These are phyloP conservation scores for Xylaria nigripes DNA, from an alignment of 495 filamentous ascomycete species.

Conservation along the genomic window DNA sequence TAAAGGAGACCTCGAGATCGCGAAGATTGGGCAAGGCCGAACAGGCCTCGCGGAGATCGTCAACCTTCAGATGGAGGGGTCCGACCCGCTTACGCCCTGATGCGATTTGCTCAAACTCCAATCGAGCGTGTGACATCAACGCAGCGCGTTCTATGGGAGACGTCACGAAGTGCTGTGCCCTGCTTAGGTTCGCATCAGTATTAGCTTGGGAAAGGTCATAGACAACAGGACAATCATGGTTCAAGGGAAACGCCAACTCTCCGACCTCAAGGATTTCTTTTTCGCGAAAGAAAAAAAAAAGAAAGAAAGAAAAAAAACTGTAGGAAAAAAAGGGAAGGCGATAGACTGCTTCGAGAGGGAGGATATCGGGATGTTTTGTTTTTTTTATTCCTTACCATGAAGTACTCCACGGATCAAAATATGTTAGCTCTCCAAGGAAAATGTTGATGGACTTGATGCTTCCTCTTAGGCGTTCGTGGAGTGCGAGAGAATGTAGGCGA, in stretches of 20 bases:
- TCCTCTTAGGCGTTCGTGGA: conserved; percentile 33
- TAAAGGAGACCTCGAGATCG: conserved; percentile 36
- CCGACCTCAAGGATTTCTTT: not conserved
- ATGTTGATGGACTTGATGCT: conserved; percentile 36
- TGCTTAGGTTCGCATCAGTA: conserved; percentile 4
- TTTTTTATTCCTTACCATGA: conserved; percentile 19
- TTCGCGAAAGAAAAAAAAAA: not conserved
- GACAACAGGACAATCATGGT: not conserved
- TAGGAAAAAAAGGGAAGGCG: no score
- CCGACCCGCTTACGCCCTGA: conserved; percentile 26
- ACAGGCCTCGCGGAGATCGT: conserved; percentile 35
- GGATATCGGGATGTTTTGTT: not conserved
- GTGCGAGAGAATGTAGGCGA: conserved; percentile 35
- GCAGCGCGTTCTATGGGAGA: conserved; percentile 31
- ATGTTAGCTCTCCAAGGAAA: conserved; percentile 37
- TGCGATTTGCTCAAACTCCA: conserved; percentile 33
- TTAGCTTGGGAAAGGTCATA: not conserved
- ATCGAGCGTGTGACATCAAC: conserved; percentile 31
- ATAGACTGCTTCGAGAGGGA: no score
- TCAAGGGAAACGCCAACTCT: not conserved
- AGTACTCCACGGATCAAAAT: conserved; percentile 36
- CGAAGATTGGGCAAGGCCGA: conserved; percentile 36
- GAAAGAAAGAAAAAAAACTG: no score
- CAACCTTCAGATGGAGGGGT: conserved; percentile 31
- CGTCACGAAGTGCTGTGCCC: conserved; percentile 36